Conservation (phyloP, 2,329 filamentous ascomycete genomes). For the Mycosphaerella sp. region DNA sequence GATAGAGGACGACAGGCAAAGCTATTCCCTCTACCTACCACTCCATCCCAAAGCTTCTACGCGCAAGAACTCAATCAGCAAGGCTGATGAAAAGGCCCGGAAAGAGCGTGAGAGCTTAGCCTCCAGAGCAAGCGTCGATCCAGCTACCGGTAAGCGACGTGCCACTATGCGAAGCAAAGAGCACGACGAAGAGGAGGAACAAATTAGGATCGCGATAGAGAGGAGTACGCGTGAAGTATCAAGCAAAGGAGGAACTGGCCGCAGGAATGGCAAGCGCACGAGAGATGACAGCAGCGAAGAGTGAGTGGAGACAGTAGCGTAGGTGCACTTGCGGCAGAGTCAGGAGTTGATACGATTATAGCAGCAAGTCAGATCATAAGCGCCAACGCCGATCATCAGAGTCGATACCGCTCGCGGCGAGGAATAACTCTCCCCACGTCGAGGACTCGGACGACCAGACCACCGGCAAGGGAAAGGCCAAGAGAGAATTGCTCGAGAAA, state of each 20-base stretch:
- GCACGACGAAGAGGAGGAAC: conserved; percentile 91
- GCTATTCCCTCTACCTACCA: conserved; percentile 59
- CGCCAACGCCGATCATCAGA: conserved; percentile 76
- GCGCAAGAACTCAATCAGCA: conserved; percentile 60
- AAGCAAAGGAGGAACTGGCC: conserved; percentile 48
- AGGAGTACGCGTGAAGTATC: conserved; percentile 81
- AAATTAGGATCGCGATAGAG: conserved; percentile 81
- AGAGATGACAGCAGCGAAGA: conserved; percentile 92
- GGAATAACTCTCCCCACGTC: conserved; percentile 41
- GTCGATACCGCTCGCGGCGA: conserved; percentile 50
- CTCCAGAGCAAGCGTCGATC: conserved; percentile 47
- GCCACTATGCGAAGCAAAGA: conserved; percentile 98
- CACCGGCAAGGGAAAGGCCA: conserved; percentile 24
- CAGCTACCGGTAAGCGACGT: conserved; percentile 67
- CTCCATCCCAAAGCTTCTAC: conserved; percentile 45
- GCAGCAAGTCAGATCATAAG: conserved; percentile 66
- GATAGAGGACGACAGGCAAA: conserved; percentile 44
- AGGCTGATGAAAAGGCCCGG: conserved; percentile 54
- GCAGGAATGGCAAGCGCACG: conserved; percentile 69
- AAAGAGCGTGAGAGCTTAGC: conserved; percentile 51
- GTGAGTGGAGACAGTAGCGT: conserved; percentile 53
- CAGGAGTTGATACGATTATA: conserved; percentile 36
- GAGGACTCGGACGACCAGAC: conserved; percentile 68
- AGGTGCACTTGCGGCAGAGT: not conserved
- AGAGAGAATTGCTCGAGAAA: conserved; percentile 56